These are phyloP conservation scores for Ogataea methylovora DNA, from an alignment of 805 yeast species.

Conservation along the genomic window DNA sequence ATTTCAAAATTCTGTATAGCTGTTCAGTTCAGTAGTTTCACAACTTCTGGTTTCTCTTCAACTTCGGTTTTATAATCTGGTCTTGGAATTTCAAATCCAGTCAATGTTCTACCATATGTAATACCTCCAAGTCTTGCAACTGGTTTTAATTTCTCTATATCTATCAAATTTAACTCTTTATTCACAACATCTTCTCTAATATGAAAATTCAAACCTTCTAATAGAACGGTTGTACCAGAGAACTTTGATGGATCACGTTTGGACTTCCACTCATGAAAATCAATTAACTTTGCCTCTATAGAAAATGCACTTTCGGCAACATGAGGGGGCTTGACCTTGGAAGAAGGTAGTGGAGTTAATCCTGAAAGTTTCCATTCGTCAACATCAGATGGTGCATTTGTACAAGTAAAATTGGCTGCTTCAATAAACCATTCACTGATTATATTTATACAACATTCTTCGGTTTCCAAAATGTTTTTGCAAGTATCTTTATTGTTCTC, in stretches of 20 bases:
- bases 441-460: conserved; percentile 48
- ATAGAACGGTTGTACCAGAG: conserved; percentile 33
- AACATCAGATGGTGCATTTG: conserved; percentile 38
- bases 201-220: conserved; percentile 54
- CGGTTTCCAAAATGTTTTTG: conserved; percentile 39
- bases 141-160: conserved; percentile 42
- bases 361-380: conserved; percentile 54
- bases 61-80: conserved; percentile 28
- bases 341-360: conserved; percentile 37
- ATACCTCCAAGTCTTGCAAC: conserved; percentile 48
- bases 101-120: conserved; percentile 35
- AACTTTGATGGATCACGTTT: conserved; percentile 24
- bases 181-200: conserved; percentile 47
- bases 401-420: conserved; percentile 48
- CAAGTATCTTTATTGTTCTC: conserved; percentile 42
- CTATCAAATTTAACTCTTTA: conserved; percentile 30
- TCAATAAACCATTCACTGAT: conserved; percentile 59
- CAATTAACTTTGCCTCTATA: conserved; percentile 44
- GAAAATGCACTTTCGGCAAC: conserved; percentile 59
- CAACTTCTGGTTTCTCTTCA: conserved; percentile 2
- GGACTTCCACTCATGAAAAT: conserved; percentile 37
- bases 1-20: too few relatives aligned
- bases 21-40: neutral
- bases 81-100: conserved; percentile 39
- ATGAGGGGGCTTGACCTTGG: conserved; percentile 42